These are phyloP conservation scores for Termitomyces sp. DNA, from an alignment of 768 basidiomycete species.

Conservation along the genomic window DNA sequence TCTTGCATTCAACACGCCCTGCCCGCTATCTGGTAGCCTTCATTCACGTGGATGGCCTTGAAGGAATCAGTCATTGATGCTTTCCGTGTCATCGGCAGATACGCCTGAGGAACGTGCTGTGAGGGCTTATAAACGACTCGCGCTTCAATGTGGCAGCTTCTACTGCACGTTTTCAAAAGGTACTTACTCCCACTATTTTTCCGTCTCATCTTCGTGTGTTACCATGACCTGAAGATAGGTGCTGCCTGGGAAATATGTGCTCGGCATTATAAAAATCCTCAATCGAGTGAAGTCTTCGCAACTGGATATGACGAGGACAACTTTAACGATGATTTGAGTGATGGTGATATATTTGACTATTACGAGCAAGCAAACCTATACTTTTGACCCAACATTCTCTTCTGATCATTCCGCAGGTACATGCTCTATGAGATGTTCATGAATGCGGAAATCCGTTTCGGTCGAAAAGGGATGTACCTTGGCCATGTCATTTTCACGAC, in stretches of 20 bases:
- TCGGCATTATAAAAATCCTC: conserved; percentile 28
- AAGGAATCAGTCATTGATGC: conserved; percentile 22
- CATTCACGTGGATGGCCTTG: conserved; percentile 15
- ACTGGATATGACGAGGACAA: neutral
- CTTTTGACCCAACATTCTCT: neutral
- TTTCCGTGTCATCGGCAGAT: conserved; percentile 20
- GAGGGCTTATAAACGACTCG: conserved; percentile 25
- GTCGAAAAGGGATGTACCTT: conserved; percentile 21
- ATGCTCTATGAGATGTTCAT: conserved; percentile 28
- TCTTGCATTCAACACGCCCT: neutral
- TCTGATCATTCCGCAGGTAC: conserved; percentile 18
- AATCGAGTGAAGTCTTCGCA: conserved; percentile 18
- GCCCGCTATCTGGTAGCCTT: neutral
- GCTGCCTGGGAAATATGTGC: conserved; percentile 29
- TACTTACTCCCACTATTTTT: conserved; percentile 6
- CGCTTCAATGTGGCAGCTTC: conserved; percentile 21
- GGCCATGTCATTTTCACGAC: neutral
- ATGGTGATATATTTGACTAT: conserved; percentile 21
- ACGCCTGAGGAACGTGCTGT: conserved; percentile 18
- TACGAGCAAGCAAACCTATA: conserved; percentile 21
- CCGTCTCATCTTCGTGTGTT: conserved; percentile 4
- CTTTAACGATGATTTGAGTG: conserved; percentile 16
- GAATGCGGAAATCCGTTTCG: conserved; percentile 17
- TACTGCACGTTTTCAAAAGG: conserved; percentile 29
- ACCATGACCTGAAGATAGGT: conserved; percentile 24